Evolutionary conservation across 2,329 filamentous ascomycete genomes (phyloP), one percentile per base, ranked within the genome.

Genomic region (Colletotrichum sp.): DNA sequence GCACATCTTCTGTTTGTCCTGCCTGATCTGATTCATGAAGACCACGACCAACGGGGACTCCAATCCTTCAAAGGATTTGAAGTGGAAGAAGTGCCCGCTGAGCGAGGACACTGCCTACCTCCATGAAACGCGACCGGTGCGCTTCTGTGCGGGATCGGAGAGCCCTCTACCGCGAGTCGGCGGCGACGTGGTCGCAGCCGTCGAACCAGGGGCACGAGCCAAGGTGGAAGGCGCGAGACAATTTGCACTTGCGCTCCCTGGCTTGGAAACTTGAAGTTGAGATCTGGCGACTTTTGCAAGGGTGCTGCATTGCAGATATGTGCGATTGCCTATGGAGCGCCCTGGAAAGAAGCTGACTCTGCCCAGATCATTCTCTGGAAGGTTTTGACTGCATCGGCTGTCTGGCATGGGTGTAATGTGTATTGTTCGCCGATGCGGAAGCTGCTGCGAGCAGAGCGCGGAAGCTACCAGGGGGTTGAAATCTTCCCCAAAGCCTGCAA

Each of bases 21-120:
- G 97, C 83, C 86, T 98, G 76, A 95, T 98, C 77, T 93, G 97
- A 66, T 99, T 97, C 83, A 98, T 99, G 95, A 95, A 98, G 80
- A 94, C 95, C 9, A 92, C 91, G 15, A 91, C 93, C 4, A 93
- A 94, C 72, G 93, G 94, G 21, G 93, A 94, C 36, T 85, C 86
- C 9, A 90, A 89, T 73, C 87, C 91, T 10, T 93, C 93, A 77
- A 96, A 93, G 85, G 93, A 91, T 80, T 88, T 94, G 32, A 90
- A 94, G 70, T 98, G 95, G 91, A 98, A 98, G 87, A 98, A 98
- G 83, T 99, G 97, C 79, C 96, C 97, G 0, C 96, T 99, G 36
- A 99, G 97, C 83, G 97, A 95, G 87, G 97, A 99, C 83, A 93
- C 91, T 62, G 92, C n/a, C n/a, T n/a, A n/a, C n/a, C n/a, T n/a